Conservation (phyloP, 2,329 filamentous ascomycete genomes). For the Pestalotiopsis sp. region DNA sequence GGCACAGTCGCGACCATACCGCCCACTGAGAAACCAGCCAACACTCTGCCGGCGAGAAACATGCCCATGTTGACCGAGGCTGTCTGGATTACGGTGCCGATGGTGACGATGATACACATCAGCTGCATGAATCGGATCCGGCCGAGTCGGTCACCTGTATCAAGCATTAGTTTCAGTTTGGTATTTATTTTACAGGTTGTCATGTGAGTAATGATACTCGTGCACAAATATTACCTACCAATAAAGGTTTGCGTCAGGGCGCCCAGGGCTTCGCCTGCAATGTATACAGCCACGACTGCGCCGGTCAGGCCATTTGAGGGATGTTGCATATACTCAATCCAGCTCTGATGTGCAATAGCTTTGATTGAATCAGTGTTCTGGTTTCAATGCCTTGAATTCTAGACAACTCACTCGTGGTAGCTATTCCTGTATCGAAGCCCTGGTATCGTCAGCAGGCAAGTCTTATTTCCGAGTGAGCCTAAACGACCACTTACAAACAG, state of each 20-base stretch:
- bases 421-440: slow-evolving; percentile 60
- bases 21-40: slow-evolving; percentile 47
- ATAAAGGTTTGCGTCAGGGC: slow-evolving; percentile 55
- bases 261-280: slow-evolving; percentile 61
- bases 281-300: slow-evolving; percentile 59
- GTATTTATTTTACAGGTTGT: too few species aligned
- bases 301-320: slow-evolving; percentile 59
- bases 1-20: slow-evolving; percentile 55
- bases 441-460: background rate
- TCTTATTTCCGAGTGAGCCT: background rate
- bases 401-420: slow-evolving; percentile 50
- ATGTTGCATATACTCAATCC: slow-evolving; percentile 60
- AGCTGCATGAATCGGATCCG: slow-evolving; percentile 57
- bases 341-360: slow-evolving; percentile 63
- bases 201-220: too few species aligned
- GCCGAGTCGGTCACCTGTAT: slow-evolving; percentile 46
- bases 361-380: background rate
- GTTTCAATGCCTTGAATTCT: background rate
- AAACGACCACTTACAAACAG: slow-evolving; percentile 48
- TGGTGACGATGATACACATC: slow-evolving; percentile 56
- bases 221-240: slow-evolving; percentile 26
- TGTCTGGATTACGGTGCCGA: slow-evolving; percentile 56
- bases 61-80: slow-evolving; percentile 57
- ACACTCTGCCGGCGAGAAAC: slow-evolving; percentile 51
- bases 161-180: too few species aligned